Percentiles rank a stretch among this genome's conserved stretches.
Evolutionary conservation across 164 flowering plant species (phyloP).

Genomic region (Magnolia sinica): DNA sequence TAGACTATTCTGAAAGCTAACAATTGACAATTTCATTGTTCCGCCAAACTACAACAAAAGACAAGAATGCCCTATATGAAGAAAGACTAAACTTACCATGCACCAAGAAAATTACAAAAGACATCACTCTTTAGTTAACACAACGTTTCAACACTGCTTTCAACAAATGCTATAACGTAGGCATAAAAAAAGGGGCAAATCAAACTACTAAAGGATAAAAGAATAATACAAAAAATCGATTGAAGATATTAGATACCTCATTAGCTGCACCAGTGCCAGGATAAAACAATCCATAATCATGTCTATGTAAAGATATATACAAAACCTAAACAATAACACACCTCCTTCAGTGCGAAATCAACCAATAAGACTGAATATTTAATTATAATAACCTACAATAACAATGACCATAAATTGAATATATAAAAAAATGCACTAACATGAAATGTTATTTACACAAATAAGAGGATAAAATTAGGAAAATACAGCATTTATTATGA

Average conservation of each 20-base stretch:
- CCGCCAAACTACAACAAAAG: neutral
- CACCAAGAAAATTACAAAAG: neutral
- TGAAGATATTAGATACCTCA: slow-evolving; percentile 51
- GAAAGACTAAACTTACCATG: neutral
- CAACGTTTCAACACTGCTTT: neutral
- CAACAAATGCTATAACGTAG: neutral
- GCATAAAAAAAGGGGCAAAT: neutral
- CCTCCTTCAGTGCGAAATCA: slow-evolving; percentile 1
- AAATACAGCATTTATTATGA: too few species aligned
- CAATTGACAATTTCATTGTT: neutral
- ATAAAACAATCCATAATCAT: slow-evolving; percentile 83
- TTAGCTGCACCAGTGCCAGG: slow-evolving; percentile 93
- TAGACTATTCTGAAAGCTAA: neutral
- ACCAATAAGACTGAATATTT: neutral
- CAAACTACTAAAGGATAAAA: neutral
- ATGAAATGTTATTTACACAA: neutral
- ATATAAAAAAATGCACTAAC: neutral
- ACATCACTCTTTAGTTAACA: neutral
- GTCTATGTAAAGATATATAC: slow-evolving; percentile 88
- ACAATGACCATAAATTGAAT: neutral
- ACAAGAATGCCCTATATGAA: neutral
- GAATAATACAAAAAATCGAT: neutral
- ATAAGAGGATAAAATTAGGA: too few species aligned
- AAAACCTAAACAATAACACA: slow-evolving; percentile 50
- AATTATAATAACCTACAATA: neutral